These are phyloP conservation scores for Ascocoryne sarcoides DNA, from an alignment of 2,329 filamentous ascomycete species.

Conservation along the genomic window DNA sequence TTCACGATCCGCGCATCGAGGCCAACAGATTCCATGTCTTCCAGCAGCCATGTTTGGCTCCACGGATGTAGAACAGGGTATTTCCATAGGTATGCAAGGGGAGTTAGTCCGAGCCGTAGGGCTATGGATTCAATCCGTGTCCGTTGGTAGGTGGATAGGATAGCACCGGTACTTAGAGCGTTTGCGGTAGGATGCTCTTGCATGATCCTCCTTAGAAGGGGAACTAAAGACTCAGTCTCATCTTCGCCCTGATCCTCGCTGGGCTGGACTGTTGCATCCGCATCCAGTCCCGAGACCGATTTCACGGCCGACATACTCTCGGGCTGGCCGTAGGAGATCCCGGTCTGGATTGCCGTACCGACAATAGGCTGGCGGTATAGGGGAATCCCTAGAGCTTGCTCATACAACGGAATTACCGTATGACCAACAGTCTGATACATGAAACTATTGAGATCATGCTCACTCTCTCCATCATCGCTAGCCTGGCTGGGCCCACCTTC, in stretches of 20 bases:
- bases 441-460: constrained; percentile 81
- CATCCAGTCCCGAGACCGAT: neutral
- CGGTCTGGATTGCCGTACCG: constrained; percentile 62
- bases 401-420: constrained; percentile 76
- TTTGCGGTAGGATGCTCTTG: constrained; percentile 68
- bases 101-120: constrained; percentile 68
- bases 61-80: constrained; percentile 62
- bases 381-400: constrained; percentile 67
- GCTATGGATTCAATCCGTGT: constrained; percentile 93
- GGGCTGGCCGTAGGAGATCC: constrained; percentile 54
- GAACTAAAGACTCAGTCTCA: constrained; percentile 81
- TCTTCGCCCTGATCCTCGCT: constrained; percentile 38
- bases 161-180: constrained; percentile 83
- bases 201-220: constrained; percentile 61
- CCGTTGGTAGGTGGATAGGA: constrained; percentile 90
- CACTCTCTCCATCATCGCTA: constrained; percentile 30
- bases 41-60: constrained; percentile 47
- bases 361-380: constrained; percentile 73
- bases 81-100: constrained; percentile 88
- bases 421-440: constrained; percentile 99
- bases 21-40: constrained; percentile 70
- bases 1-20: constrained; percentile 92
- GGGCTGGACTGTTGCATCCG: constrained; percentile 1
- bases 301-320: neutral
- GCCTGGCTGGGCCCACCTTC: constrained; percentile 3